These are phyloP conservation scores for Tetrahymena borealis DNA, from an alignment of 73 alveolate genomes.

Conservation along the genomic window DNA sequence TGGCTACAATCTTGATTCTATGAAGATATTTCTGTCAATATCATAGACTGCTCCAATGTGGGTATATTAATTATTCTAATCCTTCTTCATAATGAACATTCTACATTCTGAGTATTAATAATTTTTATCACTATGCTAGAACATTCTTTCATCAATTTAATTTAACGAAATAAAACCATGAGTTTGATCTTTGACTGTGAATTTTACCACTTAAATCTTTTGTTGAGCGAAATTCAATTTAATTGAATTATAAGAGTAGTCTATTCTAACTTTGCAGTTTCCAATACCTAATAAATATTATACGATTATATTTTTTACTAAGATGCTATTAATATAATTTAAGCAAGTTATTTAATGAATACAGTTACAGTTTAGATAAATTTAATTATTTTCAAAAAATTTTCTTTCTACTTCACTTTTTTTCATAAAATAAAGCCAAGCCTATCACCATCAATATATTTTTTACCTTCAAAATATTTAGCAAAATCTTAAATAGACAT, in stretches of 20 bases:
- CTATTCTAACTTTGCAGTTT: constrained; percentile 6
- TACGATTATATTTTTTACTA: too few species aligned
- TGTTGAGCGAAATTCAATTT: neutral
- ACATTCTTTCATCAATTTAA: constrained; percentile 20
- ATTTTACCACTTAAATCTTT: neutral
- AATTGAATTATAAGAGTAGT: constrained; percentile 19
- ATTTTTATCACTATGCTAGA: neutral
- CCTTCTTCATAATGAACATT: constrained; percentile 2
- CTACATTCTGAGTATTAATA: constrained; percentile 13
- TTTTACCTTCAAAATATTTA: constrained; percentile 56
- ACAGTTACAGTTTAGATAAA: too few species aligned
- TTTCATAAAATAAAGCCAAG: too few species aligned
- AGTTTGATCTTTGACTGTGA: constrained; percentile 3
- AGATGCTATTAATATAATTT: too few species aligned
- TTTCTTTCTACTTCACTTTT: neutral
- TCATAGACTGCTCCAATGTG: constrained; percentile 6
- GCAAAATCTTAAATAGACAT: constrained; percentile 81
- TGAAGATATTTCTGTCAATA: constrained; percentile 16
- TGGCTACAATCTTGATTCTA: neutral
- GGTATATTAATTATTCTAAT: neutral
- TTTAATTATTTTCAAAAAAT: neutral
- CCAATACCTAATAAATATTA: constrained; percentile 35
- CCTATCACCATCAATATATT: too few species aligned
- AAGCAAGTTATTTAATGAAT: too few species aligned
- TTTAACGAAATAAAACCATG: constrained; percentile 30